Percentiles rank a stretch among this genome's conserved stretches.
phyloP scores from a whole-genome alignment of 352 stramenopile species.

The Lagenidium giganteum region DNA sequence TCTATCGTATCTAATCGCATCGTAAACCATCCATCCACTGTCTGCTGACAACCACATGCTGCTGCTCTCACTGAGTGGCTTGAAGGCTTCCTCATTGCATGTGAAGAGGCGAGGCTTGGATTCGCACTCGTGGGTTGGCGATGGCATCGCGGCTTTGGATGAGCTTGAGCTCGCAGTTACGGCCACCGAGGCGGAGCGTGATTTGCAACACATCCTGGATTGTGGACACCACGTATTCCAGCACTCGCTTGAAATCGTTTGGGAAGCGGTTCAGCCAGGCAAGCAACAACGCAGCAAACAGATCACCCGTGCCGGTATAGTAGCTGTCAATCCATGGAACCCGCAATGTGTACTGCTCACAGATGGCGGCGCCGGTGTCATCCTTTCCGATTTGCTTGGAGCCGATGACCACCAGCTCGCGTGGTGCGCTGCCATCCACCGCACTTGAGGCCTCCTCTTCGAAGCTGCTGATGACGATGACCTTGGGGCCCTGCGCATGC shows the following conservation, averaged over 20 bases:
- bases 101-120: constrained; percentile 36
- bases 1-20: background rate
- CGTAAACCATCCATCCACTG: too few species aligned
- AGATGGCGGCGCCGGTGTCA: constrained; percentile 14
- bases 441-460: constrained; percentile 35
- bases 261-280: constrained; percentile 69
- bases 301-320: constrained; percentile 79
- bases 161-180: constrained; percentile 78
- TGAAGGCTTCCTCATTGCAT: background rate
- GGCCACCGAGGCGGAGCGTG: constrained; percentile 51
- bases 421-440: constrained; percentile 9
- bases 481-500: constrained; percentile 57
- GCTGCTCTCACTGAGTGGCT: too few species aligned
- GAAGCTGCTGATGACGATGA: constrained; percentile 85
- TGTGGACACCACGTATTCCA: constrained; percentile 76
- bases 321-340: constrained; percentile 78
- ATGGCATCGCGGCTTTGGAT: constrained; percentile 80
- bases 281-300: constrained; percentile 79
- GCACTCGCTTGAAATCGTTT: constrained; percentile 50
- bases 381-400: constrained; percentile 23
- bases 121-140: constrained; percentile 37
- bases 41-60: too few species aligned
- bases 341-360: constrained; percentile 74
- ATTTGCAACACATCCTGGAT: constrained; percentile 78
- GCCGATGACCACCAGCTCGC: constrained; percentile 65